Conservation (phyloP, 208 protist species). For the Crithidia acanthocephali region DNA sequence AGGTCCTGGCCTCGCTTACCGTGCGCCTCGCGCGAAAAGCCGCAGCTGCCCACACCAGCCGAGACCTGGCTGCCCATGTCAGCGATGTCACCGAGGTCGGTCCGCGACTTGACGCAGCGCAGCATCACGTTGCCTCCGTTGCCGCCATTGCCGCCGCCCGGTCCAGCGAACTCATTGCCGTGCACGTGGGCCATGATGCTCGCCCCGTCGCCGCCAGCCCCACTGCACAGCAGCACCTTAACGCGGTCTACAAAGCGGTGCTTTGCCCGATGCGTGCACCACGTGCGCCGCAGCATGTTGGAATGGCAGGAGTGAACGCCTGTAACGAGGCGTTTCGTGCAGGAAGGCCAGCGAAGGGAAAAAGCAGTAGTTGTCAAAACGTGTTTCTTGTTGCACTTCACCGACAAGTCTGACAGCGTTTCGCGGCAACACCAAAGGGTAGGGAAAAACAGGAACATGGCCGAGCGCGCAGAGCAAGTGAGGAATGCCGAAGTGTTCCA, state of each 20-base stretch:
- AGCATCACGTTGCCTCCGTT: conserved; percentile 88
- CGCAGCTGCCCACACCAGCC: conserved; percentile 65
- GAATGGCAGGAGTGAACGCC: too few species aligned
- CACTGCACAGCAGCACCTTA: conserved; percentile 86
- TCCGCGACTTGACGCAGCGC: conserved; percentile 45
- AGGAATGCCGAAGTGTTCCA: too few species aligned
- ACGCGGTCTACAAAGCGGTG: conserved; percentile 81
- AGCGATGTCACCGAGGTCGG: conserved; percentile 78
- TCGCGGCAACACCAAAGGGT: neutral
- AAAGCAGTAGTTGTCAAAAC: neutral
- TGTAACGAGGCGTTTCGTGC: too few species aligned
- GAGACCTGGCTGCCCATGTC: conserved; percentile 70
- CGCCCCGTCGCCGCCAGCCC: conserved; percentile 83
- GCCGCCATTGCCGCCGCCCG: conserved; percentile 91
- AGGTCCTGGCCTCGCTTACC: conserved; percentile 74
- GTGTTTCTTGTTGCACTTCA: neutral
- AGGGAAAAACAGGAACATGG: too few species aligned
- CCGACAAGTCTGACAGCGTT: conserved; percentile 5
- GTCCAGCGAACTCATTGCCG: conserved; percentile 90
- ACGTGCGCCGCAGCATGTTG: conserved; percentile 27
- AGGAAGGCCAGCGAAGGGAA: too few species aligned
- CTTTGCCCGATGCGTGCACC: conserved; percentile 10
- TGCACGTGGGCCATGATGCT: conserved; percentile 91
- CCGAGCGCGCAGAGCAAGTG: neutral
- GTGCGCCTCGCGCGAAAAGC: conserved; percentile 78